Evolutionary conservation across 1,139 yeast species (phyloP), one percentile per base, ranked within the genome.

Genomic region (Suhomyces maxii): DNA sequence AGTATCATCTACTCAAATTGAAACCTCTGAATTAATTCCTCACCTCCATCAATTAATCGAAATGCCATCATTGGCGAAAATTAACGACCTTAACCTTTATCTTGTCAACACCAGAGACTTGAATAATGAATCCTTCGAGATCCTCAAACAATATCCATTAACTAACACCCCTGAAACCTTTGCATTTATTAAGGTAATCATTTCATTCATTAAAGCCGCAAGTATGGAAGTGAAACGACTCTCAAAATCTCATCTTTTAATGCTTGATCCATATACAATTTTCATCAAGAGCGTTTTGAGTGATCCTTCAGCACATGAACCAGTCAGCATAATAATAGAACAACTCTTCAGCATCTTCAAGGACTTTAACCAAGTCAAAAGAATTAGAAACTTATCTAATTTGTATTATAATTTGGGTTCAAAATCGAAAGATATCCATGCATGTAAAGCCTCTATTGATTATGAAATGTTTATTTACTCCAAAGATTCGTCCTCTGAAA

Each of bases 311-410:
- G 37, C 46, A 9, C 41, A 39, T 31, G 47, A 45, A 14, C 18
- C 42, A 3, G 34, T 49, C 2, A 34, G 35, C 7, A n/a, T 33
- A 10, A 39, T 44, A 32, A 38, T 55, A 5, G 26, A 31, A 8
- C 46, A 44, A 12, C 40, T 55, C n/a, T 60, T 44, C 46, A 33
- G 32, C 3, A 51, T 59, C 7, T 57, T 53, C 36, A 47, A 49
- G 11, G 51, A 54, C 23, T 63, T 59, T 49, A 55, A 56, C 8
- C 67, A 67, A 42, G 37, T 44, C 8, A 68, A 65, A 45, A 53
- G 76, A 41, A 56, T 69, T 8, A 55, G 67, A 44, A 67, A 67
- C 48, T 41, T 68, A 5, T 63, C 72, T 5, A 63, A 64, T 48
- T 42, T 68, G 26, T 39, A 49, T 23, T 54, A 41, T 39, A 48